Evolutionary conservation across 2,329 filamentous ascomycete genomes (phyloP).

Genomic region (Ascochyta clinopodiicola): DNA sequence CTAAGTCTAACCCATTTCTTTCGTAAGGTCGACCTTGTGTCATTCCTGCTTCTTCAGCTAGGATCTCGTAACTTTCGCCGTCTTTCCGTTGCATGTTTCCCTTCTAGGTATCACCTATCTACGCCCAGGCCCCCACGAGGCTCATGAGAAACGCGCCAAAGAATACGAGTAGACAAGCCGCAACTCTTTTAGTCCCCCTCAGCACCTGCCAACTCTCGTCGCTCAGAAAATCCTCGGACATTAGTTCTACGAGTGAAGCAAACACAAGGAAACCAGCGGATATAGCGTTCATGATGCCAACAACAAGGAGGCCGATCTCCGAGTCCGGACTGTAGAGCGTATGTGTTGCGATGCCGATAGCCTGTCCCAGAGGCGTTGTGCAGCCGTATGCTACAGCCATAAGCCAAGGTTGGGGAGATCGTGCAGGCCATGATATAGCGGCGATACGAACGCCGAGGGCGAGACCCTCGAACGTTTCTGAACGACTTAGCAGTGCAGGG

Average conservation of each 20-base stretch:
- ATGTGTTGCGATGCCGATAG: constrained; percentile 79
- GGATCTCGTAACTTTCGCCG: neutral
- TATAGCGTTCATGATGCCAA: constrained; percentile 87
- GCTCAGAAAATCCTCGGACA: constrained; percentile 82
- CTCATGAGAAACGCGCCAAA: constrained; percentile 73
- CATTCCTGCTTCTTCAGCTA: neutral
- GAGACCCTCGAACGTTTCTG: constrained; percentile 82
- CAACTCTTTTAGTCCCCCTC: constrained; percentile 65
- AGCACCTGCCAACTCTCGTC: constrained; percentile 76
- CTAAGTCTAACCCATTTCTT: neutral
- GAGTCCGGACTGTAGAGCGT: constrained; percentile 81
- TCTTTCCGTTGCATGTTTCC: neutral
- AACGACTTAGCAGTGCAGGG: neutral
- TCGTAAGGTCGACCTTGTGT: neutral
- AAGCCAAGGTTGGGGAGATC: constrained; percentile 61
- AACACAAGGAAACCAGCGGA: constrained; percentile 81
- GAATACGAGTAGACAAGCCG: constrained; percentile 69
- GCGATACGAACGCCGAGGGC: constrained; percentile 86
- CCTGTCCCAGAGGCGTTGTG: constrained; percentile 78
- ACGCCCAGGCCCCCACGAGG: constrained; percentile 75
- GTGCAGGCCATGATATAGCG: constrained; percentile 64
- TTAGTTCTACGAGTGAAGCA: constrained; percentile 80
- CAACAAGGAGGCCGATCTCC: constrained; percentile 77
- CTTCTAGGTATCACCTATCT: neutral
- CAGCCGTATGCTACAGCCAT: constrained; percentile 78